Conservation (phyloP, 2,329 filamentous ascomycete genomes). For the Trichophyton mentagrophytes region DNA sequence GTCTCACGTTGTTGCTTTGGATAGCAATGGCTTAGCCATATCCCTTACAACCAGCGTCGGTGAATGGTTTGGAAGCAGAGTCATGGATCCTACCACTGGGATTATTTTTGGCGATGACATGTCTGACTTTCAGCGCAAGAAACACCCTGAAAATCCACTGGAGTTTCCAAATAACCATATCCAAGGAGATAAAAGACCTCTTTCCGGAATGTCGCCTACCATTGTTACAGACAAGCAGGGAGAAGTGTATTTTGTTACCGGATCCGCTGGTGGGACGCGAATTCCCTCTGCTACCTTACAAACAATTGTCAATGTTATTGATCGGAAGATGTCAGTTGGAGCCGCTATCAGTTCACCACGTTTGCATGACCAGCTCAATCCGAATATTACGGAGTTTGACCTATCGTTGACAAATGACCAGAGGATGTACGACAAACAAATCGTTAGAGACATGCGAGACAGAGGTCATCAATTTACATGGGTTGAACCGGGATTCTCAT, state of each 20-base stretch:
- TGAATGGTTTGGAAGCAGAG: slow-evolving; percentile 63
- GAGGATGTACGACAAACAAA: slow-evolving; percentile 47
- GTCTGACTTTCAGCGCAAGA: slow-evolving; percentile 74
- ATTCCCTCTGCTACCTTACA: slow-evolving; percentile 73
- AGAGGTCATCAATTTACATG: slow-evolving; percentile 61
- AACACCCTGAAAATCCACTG: slow-evolving; percentile 16
- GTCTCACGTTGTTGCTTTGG: slow-evolving; percentile 49
- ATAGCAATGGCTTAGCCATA: slow-evolving; percentile 60
- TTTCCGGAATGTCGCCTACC: slow-evolving; percentile 69
- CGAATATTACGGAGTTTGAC: slow-evolving; percentile 46
- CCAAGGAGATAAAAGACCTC: slow-evolving; percentile 59
- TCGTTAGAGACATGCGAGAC: slow-evolving; percentile 48
- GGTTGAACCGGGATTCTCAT: slow-evolving; percentile 46
- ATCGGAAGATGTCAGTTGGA: slow-evolving; percentile 46
- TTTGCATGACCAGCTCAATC: slow-evolving; percentile 70
- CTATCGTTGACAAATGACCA: not conserved
- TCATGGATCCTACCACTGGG: slow-evolving; percentile 70
- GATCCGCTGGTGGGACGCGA: slow-evolving; percentile 65
- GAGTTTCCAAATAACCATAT: slow-evolving; percentile 59
- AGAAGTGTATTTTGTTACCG: slow-evolving; percentile 54
- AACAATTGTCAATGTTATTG: slow-evolving; percentile 58
- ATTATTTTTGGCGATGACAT: slow-evolving; percentile 58
- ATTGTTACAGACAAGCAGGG: slow-evolving; percentile 55
- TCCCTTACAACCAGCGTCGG: slow-evolving; percentile 81
- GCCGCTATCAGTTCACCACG: slow-evolving; percentile 54